Conservation (phyloP, 768 basidiomycete species). For the Infundibulicybe gibba region DNA sequence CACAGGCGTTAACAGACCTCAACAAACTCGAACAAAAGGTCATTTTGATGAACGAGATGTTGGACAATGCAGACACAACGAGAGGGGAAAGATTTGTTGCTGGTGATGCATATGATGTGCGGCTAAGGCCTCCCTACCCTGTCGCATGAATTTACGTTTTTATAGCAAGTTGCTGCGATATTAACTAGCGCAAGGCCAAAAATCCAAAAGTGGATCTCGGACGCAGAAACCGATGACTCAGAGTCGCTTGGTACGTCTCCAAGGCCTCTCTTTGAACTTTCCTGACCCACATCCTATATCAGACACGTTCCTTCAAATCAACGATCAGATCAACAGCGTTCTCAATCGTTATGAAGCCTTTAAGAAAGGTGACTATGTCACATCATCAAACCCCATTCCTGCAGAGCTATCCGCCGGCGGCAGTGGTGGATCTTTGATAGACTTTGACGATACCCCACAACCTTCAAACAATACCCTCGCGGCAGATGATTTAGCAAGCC, state of each 20-base stretch:
- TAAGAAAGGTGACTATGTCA: slow-evolving; percentile 84
- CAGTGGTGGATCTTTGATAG: slow-evolving; percentile 59
- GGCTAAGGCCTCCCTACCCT: slow-evolving; percentile 18
- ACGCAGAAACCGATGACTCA: slow-evolving; percentile 85
- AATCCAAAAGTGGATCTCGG: slow-evolving; percentile 97
- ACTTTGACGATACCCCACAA: slow-evolving; percentile 58
- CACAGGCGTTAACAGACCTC: slow-evolving; percentile 85
- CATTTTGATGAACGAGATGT: slow-evolving; percentile 93
- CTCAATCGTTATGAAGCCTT: slow-evolving; percentile 88
- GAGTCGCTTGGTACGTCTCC: slow-evolving; percentile 77
- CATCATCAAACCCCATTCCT: slow-evolving; percentile 67
- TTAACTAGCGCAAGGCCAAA: slow-evolving; percentile 83
- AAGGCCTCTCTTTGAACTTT: neutral
- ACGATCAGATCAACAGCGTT: slow-evolving; percentile 96
- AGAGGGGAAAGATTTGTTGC: slow-evolving; percentile 76
- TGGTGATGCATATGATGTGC: slow-evolving; percentile 91
- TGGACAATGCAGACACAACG: slow-evolving; percentile 80
- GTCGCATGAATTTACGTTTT: slow-evolving; percentile 4
- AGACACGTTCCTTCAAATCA: slow-evolving; percentile 95
- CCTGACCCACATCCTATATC: slow-evolving; percentile 3
- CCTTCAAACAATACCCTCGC: slow-evolving; percentile 16
- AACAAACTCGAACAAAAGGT: slow-evolving; percentile 95
- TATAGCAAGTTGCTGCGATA: slow-evolving; percentile 85
- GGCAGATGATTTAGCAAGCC: slow-evolving; percentile 54
- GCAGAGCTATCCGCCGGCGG: slow-evolving; percentile 43